These are phyloP conservation scores for Hemisphaericaspora lyxosophila DNA, from an alignment of 1,139 yeast species.

Conservation along the genomic window DNA sequence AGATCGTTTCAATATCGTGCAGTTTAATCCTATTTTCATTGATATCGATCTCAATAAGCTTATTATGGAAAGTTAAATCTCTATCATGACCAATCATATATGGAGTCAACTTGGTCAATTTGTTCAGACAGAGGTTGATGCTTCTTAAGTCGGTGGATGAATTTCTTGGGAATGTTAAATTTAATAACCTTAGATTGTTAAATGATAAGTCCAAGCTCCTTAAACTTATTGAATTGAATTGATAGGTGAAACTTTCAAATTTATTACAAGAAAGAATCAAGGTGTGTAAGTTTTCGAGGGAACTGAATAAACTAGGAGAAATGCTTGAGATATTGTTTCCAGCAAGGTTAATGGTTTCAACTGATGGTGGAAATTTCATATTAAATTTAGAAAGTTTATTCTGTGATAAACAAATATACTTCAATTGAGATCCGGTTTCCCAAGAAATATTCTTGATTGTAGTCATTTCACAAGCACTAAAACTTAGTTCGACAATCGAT, in stretches of 20 bases:
- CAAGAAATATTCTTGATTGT: conserved; percentile 16
- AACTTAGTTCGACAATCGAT: conserved; percentile 20
- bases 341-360: conserved; percentile 13
- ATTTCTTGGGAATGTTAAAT: conserved; percentile 14
- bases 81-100: conserved; percentile 17
- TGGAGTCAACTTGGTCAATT: conserved; percentile 13
- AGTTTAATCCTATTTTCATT: conserved; percentile 17
- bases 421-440: conserved; percentile 13
- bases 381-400: conserved; percentile 14
- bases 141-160: conserved; percentile 15
- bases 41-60: conserved; percentile 23
- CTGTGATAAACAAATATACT: conserved; percentile 16
- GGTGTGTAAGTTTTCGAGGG: conserved; percentile 12
- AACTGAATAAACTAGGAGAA: conserved; percentile 6
- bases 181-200: conserved; percentile 13
- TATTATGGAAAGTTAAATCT: conserved; percentile 15
- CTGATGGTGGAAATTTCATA: conserved; percentile 13
- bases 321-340: conserved; percentile 11
- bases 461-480: conserved; percentile 21
- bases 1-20: conserved; percentile 6
- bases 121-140: conserved; percentile 20
- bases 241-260: conserved; percentile 11
- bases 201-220: conserved; percentile 19
- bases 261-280: conserved; percentile 17
- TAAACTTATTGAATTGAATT: conserved; percentile 10